Evolutionary conservation across 306 rosid species (phyloP).

Genomic region (Parietaria judaica): DNA sequence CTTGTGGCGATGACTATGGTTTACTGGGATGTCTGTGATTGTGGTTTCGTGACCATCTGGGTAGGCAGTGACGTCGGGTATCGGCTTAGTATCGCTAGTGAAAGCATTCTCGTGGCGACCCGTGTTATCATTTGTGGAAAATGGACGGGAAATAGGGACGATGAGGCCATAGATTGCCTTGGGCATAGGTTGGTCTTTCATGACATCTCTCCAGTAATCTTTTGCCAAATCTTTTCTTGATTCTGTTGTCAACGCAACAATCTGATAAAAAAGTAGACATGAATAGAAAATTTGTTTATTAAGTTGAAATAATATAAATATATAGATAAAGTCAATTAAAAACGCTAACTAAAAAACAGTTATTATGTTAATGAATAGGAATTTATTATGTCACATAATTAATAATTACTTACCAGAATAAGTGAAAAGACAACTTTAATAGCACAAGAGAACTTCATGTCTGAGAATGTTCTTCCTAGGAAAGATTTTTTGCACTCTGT

Average conservation of each 20-base stretch:
- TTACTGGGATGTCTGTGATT: not conserved
- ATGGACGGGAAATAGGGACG: not conserved
- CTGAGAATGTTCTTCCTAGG: no score
- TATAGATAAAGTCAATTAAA: no score
- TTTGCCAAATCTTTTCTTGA: conserved; percentile 14
- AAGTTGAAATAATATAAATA: no score
- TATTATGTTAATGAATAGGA: no score
- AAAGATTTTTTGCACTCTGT: no score
- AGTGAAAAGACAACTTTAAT: conserved; percentile 18
- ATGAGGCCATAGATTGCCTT: conserved; percentile 16
- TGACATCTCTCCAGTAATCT: conserved; percentile 10
- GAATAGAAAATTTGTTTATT: not conserved
- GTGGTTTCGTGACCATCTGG: not conserved
- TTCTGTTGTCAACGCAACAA: conserved; percentile 2
- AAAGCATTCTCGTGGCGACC: conserved; percentile 6
- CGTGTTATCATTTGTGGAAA: not conserved
- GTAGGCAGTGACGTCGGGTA: not conserved
- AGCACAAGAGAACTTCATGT: conserved; percentile 13
- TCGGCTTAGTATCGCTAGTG: not conserved
- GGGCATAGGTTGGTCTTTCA: conserved; percentile 20
- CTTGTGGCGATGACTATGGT: not conserved
- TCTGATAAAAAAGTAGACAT: not conserved
- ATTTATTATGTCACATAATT: not conserved
- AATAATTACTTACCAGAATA: conserved; percentile 15
- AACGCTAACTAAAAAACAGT: no score